Evolutionary conservation across 2,329 filamentous ascomycete species (phyloP).

Genomic region (Tolypocladium album): DNA sequence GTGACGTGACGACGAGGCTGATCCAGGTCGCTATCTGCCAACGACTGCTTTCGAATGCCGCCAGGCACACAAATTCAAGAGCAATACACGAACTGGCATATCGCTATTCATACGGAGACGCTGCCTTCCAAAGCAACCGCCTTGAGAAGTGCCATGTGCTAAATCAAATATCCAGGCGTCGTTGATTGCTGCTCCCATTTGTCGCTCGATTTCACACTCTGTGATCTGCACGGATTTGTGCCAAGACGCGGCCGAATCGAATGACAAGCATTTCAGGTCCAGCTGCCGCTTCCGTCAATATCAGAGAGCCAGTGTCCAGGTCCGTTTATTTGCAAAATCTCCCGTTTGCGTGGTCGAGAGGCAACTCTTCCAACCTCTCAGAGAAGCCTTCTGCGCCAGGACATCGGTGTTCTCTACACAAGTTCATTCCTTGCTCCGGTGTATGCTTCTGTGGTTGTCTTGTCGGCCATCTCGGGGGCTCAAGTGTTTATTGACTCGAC

Average conservation of each 20-base stretch:
- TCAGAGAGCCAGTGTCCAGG: neutral
- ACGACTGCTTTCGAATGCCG: neutral
- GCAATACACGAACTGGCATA: too few species aligned
- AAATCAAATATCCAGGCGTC: too few species aligned
- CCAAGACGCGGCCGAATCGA: neutral
- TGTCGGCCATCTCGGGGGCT: neutral
- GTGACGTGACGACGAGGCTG: neutral
- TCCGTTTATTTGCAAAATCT: neutral
- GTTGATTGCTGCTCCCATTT: too few species aligned
- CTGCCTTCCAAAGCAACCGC: too few species aligned
- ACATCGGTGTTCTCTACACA: too few species aligned
- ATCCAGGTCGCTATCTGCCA: neutral
- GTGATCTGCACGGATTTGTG: too few species aligned
- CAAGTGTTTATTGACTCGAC: neutral
- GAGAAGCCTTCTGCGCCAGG: neutral
- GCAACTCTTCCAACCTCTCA: neutral
- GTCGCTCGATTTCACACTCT: too few species aligned
- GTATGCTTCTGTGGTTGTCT: neutral
- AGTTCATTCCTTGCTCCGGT: neutral
- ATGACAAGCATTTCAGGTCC: neutral
- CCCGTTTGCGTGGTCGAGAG: neutral
- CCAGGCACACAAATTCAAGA: neutral
- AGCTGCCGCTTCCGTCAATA: slow-evolving; percentile 5
- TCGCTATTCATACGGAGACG: too few species aligned
- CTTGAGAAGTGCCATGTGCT: too few species aligned